These are phyloP conservation scores for Debaryomyces psychrophilus DNA, from an alignment of 1,139 yeast species.

Conservation along the genomic window DNA sequence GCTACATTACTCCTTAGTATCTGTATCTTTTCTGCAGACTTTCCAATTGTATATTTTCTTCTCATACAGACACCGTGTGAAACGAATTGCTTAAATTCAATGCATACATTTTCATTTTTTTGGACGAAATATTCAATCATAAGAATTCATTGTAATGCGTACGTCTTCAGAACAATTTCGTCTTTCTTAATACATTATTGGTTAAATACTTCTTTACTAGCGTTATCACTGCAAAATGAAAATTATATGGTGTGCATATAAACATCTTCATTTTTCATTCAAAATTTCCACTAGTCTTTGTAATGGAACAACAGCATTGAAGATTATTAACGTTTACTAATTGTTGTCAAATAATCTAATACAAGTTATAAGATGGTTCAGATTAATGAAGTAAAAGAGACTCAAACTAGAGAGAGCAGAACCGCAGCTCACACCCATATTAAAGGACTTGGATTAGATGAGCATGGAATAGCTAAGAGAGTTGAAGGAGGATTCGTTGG, in stretches of 20 bases:
- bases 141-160: not conserved
- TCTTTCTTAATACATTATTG: no score
- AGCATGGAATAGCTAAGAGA: conserved; percentile 79
- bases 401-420: conserved; percentile 62
- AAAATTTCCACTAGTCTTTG: conserved; percentile 4
- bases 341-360: not conserved
- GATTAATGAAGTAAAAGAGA: conserved; percentile 78
- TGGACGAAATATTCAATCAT: no score
- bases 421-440: conserved; percentile 98
- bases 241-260: conserved; percentile 8
- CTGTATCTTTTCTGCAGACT: no score
- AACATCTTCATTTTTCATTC: conserved; percentile 2
- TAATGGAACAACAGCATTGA: conserved; percentile 1
- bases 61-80: no score
- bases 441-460: conserved; percentile 92
- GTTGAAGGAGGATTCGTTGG: conserved; percentile 97
- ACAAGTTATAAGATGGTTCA: conserved; percentile 60
- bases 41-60: no score
- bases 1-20: no score
- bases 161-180: not conserved
- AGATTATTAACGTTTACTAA: not conserved
- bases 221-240: not conserved
- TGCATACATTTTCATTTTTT: no score
- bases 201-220: not conserved
- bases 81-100: no score